A percentile compares a stretch with the other conserved stretches of the same genome.
Conservation (phyloP, 208 protist genomes). For the Trichomonas tenax region DNA sequence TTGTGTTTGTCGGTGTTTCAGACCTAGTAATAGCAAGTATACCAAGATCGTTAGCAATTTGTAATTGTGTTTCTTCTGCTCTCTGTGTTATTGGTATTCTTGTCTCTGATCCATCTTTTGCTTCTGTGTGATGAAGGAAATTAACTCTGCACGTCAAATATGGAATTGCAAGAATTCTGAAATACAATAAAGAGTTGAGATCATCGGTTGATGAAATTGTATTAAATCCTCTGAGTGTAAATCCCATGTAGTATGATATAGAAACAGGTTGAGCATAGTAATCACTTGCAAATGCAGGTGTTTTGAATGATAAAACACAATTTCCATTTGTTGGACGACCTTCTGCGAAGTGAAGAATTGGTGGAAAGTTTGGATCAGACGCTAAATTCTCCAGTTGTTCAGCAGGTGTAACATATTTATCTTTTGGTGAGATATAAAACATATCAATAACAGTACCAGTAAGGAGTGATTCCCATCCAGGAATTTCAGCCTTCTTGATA, state of each 20-base stretch:
- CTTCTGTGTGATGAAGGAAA: not conserved
- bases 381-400: not conserved
- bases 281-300: not conserved
- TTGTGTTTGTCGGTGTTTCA: too few relatives aligned
- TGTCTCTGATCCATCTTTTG: not conserved
- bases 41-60: not conserved
- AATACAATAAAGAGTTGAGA: not conserved
- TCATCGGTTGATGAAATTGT: not conserved
- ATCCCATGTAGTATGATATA: not conserved
- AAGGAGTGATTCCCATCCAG: not conserved
- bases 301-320: not conserved
- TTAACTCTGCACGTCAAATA: not conserved
- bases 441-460: not conserved
- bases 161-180: not conserved
- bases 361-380: not conserved
- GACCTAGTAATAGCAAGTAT: not conserved
- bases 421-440: not conserved
- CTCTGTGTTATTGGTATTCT: not conserved
- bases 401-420: not conserved
- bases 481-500: not conserved
- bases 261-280: not conserved
- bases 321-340: not conserved
- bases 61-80: not conserved
- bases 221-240: not conserved
- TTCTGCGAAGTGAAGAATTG: not conserved